Evolutionary conservation across 805 yeast species (phyloP).

Genomic region (Metschnikowia similis): DNA sequence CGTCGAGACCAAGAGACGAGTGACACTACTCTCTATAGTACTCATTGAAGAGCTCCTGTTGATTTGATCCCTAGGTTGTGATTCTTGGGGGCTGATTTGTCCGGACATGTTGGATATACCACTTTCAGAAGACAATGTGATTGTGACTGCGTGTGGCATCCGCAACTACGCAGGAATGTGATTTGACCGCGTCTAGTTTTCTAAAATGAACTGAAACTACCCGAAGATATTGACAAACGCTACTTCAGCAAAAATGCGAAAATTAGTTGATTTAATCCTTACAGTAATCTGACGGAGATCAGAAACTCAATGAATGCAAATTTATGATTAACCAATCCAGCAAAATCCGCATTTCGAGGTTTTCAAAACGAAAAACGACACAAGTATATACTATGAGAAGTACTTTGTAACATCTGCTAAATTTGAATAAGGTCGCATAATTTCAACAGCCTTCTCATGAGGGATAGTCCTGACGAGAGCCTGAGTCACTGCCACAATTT

Average conservation of each 20-base stretch:
- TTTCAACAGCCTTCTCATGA: conserved; percentile 59
- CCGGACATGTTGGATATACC: conserved; percentile 2
- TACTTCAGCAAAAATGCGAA: neutral
- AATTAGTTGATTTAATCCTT: neutral
- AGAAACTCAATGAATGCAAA: neutral
- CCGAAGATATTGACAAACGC: neutral
- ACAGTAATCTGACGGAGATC: no score
- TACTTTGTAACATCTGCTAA: conserved; percentile 57
- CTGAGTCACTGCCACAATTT: conserved; percentile 59
- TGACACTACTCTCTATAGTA: conserved; percentile 73
- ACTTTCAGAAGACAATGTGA: conserved; percentile 2
- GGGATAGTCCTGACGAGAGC: conserved; percentile 61
- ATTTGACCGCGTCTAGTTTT: neutral
- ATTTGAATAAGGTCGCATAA: conserved; percentile 61
- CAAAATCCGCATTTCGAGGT: neutral
- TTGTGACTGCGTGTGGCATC: conserved; percentile 1
- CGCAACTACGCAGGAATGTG: conserved; percentile 1
- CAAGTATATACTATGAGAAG: conserved; percentile 33
- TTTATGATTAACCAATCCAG: neutral
- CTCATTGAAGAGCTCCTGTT: conserved; percentile 23
- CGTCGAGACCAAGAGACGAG: conserved; percentile 79
- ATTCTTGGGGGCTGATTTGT: neutral
- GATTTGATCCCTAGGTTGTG: neutral
- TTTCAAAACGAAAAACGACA: neutral
- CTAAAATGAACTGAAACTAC: neutral